Evolutionary conservation across 768 basidiomycete genomes (phyloP).

Genomic region (Tricholomella constricta): DNA sequence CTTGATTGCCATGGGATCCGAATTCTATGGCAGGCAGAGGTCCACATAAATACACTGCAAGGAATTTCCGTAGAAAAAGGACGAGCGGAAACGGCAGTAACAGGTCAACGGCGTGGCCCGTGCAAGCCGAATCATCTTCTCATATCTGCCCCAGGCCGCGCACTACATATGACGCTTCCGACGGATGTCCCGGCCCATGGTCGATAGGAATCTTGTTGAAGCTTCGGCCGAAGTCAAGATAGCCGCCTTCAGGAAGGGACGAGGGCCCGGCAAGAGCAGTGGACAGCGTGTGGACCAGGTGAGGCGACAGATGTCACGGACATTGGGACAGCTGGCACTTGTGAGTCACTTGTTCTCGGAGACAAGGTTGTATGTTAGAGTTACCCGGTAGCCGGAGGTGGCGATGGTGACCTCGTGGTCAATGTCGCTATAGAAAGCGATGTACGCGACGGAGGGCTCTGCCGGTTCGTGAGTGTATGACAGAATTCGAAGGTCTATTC

Average conservation of each 20-base stretch:
- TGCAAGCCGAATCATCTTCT: no score
- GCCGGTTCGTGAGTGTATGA: conserved; percentile 9
- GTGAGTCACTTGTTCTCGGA: conserved; percentile 11
- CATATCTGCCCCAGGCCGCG: no score
- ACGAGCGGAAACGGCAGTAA: no score
- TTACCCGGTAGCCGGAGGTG: conserved; percentile 39
- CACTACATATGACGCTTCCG: no score
- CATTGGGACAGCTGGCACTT: not conserved
- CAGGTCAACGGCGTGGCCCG: no score
- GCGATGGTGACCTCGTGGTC: conserved; percentile 42
- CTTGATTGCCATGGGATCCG: no score
- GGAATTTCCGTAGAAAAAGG: no score
- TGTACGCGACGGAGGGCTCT: conserved; percentile 32
- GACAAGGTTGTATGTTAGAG: conserved; percentile 45
- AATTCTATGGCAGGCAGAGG: no score
- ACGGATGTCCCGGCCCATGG: no score
- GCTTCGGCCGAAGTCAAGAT: conserved; percentile 40
- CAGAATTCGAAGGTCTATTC: conserved; percentile 38
- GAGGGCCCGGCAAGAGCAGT: conserved; percentile 30
- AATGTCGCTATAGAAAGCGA: conserved; percentile 41
- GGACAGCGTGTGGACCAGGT: conserved; percentile 14
- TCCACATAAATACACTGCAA: no score
- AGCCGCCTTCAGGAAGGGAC: conserved; percentile 42
- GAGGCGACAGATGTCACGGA: conserved; percentile 1
- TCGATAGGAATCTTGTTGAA: conserved; percentile 38